Evolutionary conservation across 495 filamentous ascomycete species (phyloP).

Genomic region (Neurospora sp.): DNA sequence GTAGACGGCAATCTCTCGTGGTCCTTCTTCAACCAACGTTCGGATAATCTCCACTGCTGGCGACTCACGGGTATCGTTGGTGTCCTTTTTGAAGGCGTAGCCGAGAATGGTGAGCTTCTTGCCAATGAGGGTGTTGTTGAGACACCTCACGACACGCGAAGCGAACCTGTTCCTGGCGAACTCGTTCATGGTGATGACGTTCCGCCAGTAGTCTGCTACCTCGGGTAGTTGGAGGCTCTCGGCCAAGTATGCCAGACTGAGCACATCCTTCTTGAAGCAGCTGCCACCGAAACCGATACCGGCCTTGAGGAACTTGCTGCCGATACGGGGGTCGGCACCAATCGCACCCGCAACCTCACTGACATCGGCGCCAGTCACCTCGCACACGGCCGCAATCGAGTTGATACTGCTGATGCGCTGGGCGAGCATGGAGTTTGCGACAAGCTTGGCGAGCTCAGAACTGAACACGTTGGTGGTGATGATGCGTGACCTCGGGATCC

Average conservation of each 20-base stretch:
- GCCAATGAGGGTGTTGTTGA: slow-evolving; percentile 54
- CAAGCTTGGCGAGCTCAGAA: slow-evolving; percentile 68
- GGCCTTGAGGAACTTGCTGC: slow-evolving; percentile 60
- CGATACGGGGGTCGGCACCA: slow-evolving; percentile 62
- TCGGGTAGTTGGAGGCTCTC: slow-evolving; percentile 59
- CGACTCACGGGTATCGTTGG: slow-evolving; percentile 62
- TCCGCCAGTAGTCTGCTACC: slow-evolving; percentile 66
- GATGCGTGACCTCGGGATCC: slow-evolving; percentile 56
- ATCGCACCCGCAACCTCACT: slow-evolving; percentile 57
- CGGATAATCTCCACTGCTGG: slow-evolving; percentile 57
- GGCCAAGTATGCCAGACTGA: slow-evolving; percentile 65
- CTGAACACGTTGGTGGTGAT: slow-evolving; percentile 66
- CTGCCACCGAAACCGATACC: slow-evolving; percentile 71
- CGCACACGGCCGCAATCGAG: slow-evolving; percentile 66
- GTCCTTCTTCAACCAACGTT: slow-evolving; percentile 49
- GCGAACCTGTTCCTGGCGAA: slow-evolving; percentile 59
- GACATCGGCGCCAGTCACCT: slow-evolving; percentile 63
- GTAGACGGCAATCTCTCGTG: slow-evolving; percentile 56
- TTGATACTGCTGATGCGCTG: slow-evolving; percentile 78
- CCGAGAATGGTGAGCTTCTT: slow-evolving; percentile 71
- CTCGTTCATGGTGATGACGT: slow-evolving; percentile 67
- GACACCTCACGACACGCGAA: slow-evolving; percentile 48
- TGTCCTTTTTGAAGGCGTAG: slow-evolving; percentile 74
- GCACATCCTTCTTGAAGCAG: slow-evolving; percentile 75
- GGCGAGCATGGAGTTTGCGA: slow-evolving; percentile 70